A percentile compares a stretch with the other conserved stretches of the same genome.
phyloP scores from a whole-genome alignment of 805 yeast species.

The Metschnikowia cubensis region DNA sequence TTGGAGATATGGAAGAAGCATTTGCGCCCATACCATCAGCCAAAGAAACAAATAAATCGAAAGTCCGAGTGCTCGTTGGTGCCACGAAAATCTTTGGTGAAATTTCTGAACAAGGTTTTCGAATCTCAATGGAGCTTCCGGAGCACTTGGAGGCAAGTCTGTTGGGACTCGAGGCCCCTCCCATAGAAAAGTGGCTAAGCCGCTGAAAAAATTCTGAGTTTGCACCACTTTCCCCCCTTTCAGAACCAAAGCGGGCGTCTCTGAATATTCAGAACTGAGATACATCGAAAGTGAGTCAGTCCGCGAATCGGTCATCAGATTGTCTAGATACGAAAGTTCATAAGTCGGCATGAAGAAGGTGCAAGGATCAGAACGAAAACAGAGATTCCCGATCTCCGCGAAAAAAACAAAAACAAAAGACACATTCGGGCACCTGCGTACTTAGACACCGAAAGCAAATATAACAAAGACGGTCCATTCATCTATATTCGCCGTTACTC shows the following conservation, averaged over 20 bases:
- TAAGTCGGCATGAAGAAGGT: conserved; percentile 4
- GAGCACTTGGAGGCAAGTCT: conserved; percentile 47
- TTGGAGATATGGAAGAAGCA: conserved; percentile 45
- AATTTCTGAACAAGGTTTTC: conserved; percentile 45
- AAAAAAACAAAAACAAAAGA: neutral
- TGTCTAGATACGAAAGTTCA: conserved; percentile 1
- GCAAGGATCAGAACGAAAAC: neutral
- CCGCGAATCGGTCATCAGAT: neutral
- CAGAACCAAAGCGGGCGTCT: neutral
- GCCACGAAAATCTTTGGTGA: conserved; percentile 22
- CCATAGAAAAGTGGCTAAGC: conserved; percentile 40
- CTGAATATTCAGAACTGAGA: conserved; percentile 1
- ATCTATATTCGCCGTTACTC: neutral
- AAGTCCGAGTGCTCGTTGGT: conserved; percentile 27
- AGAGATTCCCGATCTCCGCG: conserved; percentile 1
- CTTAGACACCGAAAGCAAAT: neutral
- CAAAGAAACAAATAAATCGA: conserved; percentile 44
- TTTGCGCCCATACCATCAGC: conserved; percentile 35
- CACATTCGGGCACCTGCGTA: neutral
- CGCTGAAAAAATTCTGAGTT: neutral
- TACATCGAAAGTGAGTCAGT: neutral
- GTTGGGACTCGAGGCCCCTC: conserved; percentile 49
- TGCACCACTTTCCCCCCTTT: neutral
- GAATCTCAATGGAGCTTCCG: conserved; percentile 21
- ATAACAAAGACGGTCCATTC: neutral